Base-by-base conservation (phyloP, 2,329 filamentous ascomycete genomes). In the Zymoseptoria crescenta region DNA sequence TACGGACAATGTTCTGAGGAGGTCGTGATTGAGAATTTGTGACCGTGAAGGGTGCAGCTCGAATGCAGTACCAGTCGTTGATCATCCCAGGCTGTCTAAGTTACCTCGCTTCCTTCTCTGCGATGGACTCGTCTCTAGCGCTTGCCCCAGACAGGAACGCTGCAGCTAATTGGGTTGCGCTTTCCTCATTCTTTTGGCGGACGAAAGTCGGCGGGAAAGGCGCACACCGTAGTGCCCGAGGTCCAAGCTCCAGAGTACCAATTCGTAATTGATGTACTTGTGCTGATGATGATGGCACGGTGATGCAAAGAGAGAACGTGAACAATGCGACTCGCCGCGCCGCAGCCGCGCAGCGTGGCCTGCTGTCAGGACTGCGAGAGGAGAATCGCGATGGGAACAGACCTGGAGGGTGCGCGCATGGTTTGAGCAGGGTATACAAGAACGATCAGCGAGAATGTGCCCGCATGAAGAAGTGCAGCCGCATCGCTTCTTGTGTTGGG, bases 221-320 rank as follows among this genome's bases (percentile, higher is more conserved):
- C 35, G 16, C 35, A 16, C 13, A 16, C 35, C 35, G 35, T 45
- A 45, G 35, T 45, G 35, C n/a, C 35, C 35, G 35, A 45, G 13
- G 35, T 45, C 35, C 35, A 45, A 45, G 35, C 35, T 45, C 35
- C 2, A 1, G n/a, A 45, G 35, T 45, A 45, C 35, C 35, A 45
- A 45, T 41, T 16, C 10, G 35, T 16, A 41, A 41, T 13, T 41
- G 35, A 41, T 4, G 35, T 45, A 45, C 35, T 45, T 45, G 35
- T 7, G 35, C 35, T 45, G 29, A 48, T 35, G 8, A 55, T 57
- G 52, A 60, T 60, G 58, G 51, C 45, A 56, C 30, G 52, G 55
- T 58, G 56, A 60, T 53, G 59, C 56, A 19, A 27, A 52, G 24
- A 27, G 49, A 21, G 49, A 24, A 10, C 5, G 10, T 13, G 49